A percentile compares a stretch with the other conserved stretches of the same genome.
These are phyloP conservation scores for Kwoniella dejecticola DNA, from an alignment of 768 basidiomycete genomes.

Conservation along the genomic window DNA sequence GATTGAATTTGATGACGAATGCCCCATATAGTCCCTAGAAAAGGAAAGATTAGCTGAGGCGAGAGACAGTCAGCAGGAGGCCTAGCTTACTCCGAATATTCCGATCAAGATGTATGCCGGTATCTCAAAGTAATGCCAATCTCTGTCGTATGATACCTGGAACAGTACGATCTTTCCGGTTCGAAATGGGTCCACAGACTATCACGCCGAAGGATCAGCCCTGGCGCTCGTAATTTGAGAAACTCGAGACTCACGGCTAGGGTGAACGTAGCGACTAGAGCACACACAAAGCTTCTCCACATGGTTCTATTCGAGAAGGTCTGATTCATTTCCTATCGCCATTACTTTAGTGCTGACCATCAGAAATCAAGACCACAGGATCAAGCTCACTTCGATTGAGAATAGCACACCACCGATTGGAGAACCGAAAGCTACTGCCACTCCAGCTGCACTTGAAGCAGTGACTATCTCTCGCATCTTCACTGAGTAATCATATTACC, in stretches of 20 bases:
- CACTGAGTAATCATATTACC: slow-evolving; percentile 45
- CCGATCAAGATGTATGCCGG: slow-evolving; percentile 94
- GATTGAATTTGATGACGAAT: slow-evolving; percentile 93
- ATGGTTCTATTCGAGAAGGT: slow-evolving; percentile 96
- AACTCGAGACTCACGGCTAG: slow-evolving; percentile 69
- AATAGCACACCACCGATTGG: slow-evolving; percentile 98
- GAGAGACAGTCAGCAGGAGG: not conserved
- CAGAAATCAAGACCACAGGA: no score
- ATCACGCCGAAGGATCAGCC: not conserved
- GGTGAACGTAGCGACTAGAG: slow-evolving; percentile 92
- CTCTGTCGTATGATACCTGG: slow-evolving; percentile 94
- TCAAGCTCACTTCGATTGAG: slow-evolving; percentile 77
- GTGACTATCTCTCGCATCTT: slow-evolving; percentile 82
- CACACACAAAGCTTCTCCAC: slow-evolving; percentile 98
- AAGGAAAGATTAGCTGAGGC: not conserved
- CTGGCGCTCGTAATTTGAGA: not conserved
- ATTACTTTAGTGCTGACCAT: not conserved
- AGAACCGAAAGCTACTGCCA: slow-evolving; percentile 96
- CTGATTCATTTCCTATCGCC: slow-evolving; percentile 92
- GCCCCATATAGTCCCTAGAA: slow-evolving; percentile 91
- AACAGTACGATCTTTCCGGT: slow-evolving; percentile 97
- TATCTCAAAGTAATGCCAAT: slow-evolving; percentile 99
- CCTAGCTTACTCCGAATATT: slow-evolving; percentile 77
- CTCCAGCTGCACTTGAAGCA: slow-evolving; percentile 94
- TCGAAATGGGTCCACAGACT: slow-evolving; percentile 98